A percentile compares a stretch with the other conserved stretches of the same genome.
Conservation (phyloP, 768 basidiomycete species). For the Suillus spraguei region DNA sequence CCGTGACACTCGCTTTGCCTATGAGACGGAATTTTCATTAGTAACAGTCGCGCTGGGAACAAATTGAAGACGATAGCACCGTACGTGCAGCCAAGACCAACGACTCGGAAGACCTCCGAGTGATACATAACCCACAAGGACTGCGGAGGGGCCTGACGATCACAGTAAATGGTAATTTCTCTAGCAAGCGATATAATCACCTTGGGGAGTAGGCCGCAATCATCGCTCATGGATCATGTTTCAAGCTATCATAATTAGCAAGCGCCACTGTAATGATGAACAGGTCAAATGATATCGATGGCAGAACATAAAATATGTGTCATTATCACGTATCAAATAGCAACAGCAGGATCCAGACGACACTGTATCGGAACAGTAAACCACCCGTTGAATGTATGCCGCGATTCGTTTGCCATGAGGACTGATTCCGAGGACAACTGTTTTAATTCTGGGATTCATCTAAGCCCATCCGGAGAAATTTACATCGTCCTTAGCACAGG, state of each 20-base stretch:
- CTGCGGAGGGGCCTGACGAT: background rate
- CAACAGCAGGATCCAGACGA: background rate
- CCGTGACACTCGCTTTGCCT: slow-evolving; percentile 25
- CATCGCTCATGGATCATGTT: background rate
- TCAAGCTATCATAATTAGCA: background rate
- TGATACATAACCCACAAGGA: background rate
- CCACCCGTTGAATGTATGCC: background rate
- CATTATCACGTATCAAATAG: slow-evolving; percentile 2
- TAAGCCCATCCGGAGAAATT: background rate
- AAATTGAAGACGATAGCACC: background rate
- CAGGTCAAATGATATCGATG: background rate
- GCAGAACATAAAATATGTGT: background rate
- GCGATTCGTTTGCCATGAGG: background rate
- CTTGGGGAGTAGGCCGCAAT: background rate
- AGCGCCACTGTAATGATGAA: background rate
- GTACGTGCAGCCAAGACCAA: slow-evolving; percentile 1
- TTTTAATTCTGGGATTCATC: background rate
- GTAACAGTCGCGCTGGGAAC: slow-evolving; percentile 8
- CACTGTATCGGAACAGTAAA: slow-evolving; percentile 3
- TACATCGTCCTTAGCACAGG: slow-evolving; percentile 3
- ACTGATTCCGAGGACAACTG: background rate
- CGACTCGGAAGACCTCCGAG: background rate
- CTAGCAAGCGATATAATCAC: background rate
- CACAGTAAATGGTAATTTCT: background rate
- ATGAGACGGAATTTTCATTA: slow-evolving; percentile 3